Evolutionary conservation across 2,329 filamentous ascomycete species (phyloP).

Genomic region (Penicillium nordicum): DNA sequence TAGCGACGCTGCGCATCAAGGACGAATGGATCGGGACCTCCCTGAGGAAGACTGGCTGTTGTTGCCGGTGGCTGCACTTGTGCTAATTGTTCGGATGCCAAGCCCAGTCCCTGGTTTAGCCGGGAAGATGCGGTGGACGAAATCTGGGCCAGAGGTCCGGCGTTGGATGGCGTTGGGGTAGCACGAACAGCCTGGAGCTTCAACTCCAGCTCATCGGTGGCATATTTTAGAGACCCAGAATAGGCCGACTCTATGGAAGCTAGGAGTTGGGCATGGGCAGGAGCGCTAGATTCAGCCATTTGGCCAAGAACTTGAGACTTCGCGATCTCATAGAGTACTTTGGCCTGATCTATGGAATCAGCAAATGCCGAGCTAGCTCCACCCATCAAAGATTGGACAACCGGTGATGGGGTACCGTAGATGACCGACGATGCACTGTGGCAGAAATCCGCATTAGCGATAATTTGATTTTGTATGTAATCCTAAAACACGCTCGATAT

Average conservation of each 20-base stretch:
- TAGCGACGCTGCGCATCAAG: conserved; percentile 65
- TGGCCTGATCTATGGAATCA: conserved; percentile 62
- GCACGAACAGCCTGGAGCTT: conserved; percentile 44
- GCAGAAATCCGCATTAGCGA: conserved; percentile 1
- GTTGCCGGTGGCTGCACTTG: conserved; percentile 65
- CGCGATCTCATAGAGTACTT: conserved; percentile 65
- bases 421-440: conserved; percentile 9
- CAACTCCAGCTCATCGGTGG: conserved; percentile 17
- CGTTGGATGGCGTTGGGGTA: conserved; percentile 46
- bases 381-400: conserved; percentile 1
- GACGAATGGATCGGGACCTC: conserved; percentile 53
- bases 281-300: conserved; percentile 62
- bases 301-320: conserved; percentile 67
- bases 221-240: conserved; percentile 21
- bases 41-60: conserved; percentile 54
- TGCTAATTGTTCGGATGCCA: conserved; percentile 68
- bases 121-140: conserved; percentile 67
- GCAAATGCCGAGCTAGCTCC: conserved; percentile 25
- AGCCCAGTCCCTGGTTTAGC: conserved; percentile 66
- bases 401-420: conserved; percentile 3
- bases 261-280: conserved; percentile 38
- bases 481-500: neutral
- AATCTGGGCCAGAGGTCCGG: conserved; percentile 52
- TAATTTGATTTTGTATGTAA: neutral
- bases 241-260: conserved; percentile 24